Evolutionary conservation across 2,329 filamentous ascomycete species (phyloP).

Genomic region (Botrytis paeoniae): DNA sequence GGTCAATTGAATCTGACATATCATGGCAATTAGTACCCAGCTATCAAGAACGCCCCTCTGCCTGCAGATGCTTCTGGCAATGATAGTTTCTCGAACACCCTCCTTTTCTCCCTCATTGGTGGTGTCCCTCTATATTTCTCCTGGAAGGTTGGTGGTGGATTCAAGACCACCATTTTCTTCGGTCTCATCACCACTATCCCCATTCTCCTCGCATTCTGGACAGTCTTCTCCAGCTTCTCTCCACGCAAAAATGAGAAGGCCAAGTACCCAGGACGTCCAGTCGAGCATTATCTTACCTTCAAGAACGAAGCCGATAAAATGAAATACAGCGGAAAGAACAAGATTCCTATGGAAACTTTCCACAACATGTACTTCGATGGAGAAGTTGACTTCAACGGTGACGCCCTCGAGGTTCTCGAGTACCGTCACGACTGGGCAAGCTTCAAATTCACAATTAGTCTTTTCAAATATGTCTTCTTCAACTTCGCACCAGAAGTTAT

Average conservation of each 20-base stretch:
- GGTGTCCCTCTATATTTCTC: constrained; percentile 75
- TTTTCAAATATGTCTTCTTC: constrained; percentile 86
- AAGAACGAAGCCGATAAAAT: constrained; percentile 56
- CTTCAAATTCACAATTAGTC: constrained; percentile 81
- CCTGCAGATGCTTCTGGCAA: constrained; percentile 83
- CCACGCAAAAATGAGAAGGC: constrained; percentile 93
- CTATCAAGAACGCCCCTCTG: constrained; percentile 92
- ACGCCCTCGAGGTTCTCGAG: constrained; percentile 83
- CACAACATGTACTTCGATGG: constrained; percentile 97
- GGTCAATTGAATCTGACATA: constrained; percentile 35
- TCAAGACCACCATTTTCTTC: constrained; percentile 87
- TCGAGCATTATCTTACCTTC: constrained; percentile 89
- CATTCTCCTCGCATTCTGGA: constrained; percentile 80
- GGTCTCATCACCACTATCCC: constrained; percentile 74
- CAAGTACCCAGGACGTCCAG: constrained; percentile 76
- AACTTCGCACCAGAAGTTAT: constrained; percentile 87
- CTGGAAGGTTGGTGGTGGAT: constrained; percentile 79
- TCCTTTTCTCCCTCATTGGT: constrained; percentile 68
- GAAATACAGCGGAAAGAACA: constrained; percentile 74
- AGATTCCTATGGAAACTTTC: constrained; percentile 90
- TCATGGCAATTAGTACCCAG: constrained; percentile 59
- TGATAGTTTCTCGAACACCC: constrained; percentile 82
- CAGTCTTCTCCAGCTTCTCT: constrained; percentile 72
- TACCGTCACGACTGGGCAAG: constrained; percentile 96
- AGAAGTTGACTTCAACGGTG: constrained; percentile 92